A percentile compares a stretch with the other conserved stretches of the same genome.
Conservation (phyloP, 2,329 filamentous ascomycete genomes). For the Aspergillus japonicus region DNA sequence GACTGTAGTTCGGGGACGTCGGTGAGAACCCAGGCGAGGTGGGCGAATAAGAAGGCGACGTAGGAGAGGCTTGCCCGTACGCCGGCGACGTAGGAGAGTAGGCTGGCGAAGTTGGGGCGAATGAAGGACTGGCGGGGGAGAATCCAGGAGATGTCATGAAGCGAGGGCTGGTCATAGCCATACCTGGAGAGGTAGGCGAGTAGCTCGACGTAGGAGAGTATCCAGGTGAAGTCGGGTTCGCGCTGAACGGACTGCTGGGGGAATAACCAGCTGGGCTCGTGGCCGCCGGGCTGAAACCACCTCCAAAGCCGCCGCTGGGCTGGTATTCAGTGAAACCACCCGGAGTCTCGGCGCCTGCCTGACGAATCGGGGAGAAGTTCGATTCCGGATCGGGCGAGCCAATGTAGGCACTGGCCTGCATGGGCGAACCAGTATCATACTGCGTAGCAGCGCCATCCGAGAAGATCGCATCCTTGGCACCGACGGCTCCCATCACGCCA, state of each 20-base stretch:
- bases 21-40: slow-evolving; percentile 58
- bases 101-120: slow-evolving; percentile 57
- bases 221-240: slow-evolving; percentile 67
- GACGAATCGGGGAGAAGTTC: slow-evolving; percentile 70
- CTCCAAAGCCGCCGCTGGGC: slow-evolving; percentile 61
- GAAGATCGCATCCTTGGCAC: slow-evolving; percentile 69
- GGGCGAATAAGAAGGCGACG: slow-evolving; percentile 53
- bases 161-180: slow-evolving; percentile 56
- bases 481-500: slow-evolving; percentile 76
- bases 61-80: slow-evolving; percentile 66
- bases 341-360: slow-evolving; percentile 62
- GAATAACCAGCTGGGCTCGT: slow-evolving; percentile 64
- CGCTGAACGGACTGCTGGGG: slow-evolving; percentile 74
- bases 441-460: slow-evolving; percentile 84
- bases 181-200: slow-evolving; percentile 73
- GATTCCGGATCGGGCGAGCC: slow-evolving; percentile 64
- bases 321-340: slow-evolving; percentile 65
- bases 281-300: slow-evolving; percentile 64
- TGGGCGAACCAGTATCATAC: slow-evolving; percentile 72
- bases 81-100: slow-evolving; percentile 77
- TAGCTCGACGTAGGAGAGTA: slow-evolving; percentile 64
- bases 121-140: slow-evolving; percentile 55
- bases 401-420: slow-evolving; percentile 59
- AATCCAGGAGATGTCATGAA: slow-evolving; percentile 56
- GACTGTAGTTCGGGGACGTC: slow-evolving; percentile 61